Percentiles rank a stretch among this genome's conserved stretches.
Conservation (phyloP, 2,329 filamentous ascomycete species). For the Ceratocystis cubensis region DNA sequence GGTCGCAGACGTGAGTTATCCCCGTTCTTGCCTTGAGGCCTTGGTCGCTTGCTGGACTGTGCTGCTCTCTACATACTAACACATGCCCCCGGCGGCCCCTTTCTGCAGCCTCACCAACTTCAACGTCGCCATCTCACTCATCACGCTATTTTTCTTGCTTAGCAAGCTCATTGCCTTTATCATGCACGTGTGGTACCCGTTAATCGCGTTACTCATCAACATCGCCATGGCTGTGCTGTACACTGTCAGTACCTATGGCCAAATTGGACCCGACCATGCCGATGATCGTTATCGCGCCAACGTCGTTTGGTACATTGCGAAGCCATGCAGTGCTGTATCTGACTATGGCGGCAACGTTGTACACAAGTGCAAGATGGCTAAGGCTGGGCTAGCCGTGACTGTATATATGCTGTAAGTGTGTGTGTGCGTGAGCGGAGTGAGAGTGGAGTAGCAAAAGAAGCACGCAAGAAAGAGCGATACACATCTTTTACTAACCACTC, state of each 20-base stretch:
- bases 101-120: constrained; percentile 53
- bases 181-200: constrained; percentile 57
- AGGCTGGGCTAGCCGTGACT: constrained; percentile 52
- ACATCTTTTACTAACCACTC: neutral
- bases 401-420: constrained; percentile 54
- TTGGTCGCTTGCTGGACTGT: too few species aligned
- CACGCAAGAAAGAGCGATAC: neutral
- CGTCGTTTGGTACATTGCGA: constrained; percentile 62
- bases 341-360: constrained; percentile 32
- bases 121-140: constrained; percentile 64
- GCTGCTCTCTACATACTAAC: neutral
- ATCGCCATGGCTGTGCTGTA: constrained; percentile 48
- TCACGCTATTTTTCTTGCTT: constrained; percentile 64
- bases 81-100: too few species aligned
- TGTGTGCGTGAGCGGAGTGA: too few species aligned
- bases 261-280: constrained; percentile 60
- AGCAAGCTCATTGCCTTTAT: constrained; percentile 56
- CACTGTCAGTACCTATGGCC: constrained; percentile 53
- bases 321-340: constrained; percentile 40
- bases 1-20: constrained; percentile 55
- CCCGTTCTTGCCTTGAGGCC: neutral
- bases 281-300: constrained; percentile 50
- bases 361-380: constrained; percentile 54
- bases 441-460: too few species aligned
- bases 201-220: constrained; percentile 49